These are phyloP conservation scores for Stropharia rugosoannulata DNA, from an alignment of 768 basidiomycete species.

Conservation along the genomic window DNA sequence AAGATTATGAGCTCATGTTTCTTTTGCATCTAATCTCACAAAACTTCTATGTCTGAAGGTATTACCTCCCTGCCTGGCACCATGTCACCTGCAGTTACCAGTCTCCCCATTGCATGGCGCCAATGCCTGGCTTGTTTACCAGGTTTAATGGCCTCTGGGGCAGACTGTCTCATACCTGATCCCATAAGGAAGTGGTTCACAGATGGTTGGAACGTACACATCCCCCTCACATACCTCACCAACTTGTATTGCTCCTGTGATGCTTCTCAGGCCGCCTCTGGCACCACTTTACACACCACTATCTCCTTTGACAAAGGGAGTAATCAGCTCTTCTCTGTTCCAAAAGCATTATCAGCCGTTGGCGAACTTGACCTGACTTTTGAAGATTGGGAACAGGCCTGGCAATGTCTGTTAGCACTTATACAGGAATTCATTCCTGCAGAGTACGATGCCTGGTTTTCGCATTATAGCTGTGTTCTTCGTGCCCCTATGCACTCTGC, in stretches of 20 bases:
- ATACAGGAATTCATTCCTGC: constrained; percentile 11
- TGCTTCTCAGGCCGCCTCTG: neutral
- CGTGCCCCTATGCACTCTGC: constrained; percentile 4
- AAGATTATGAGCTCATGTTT: too few species aligned
- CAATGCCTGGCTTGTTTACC: neutral
- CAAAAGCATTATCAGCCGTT: too few species aligned
- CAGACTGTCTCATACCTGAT: constrained; percentile 11
- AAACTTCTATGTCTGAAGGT: too few species aligned
- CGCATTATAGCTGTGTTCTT: constrained; percentile 13
- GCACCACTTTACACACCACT: constrained; percentile 12
- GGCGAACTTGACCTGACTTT: too few species aligned
- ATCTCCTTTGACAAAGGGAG: too few species aligned
- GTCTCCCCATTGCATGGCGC: too few species aligned
- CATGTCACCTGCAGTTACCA: too few species aligned
- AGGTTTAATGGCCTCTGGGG: constrained; percentile 4
- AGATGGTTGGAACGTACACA: constrained; percentile 14
- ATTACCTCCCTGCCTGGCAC: too few species aligned
- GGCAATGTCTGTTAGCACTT: constrained; percentile 14
- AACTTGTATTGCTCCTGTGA: constrained; percentile 11
- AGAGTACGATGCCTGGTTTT: constrained; percentile 8
- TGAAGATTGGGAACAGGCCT: constrained; percentile 22
- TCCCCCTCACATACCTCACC: constrained; percentile 18
- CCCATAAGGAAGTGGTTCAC: too few species aligned
- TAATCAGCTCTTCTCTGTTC: too few species aligned
- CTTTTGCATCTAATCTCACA: too few species aligned